Conservation (phyloP, 1,284 basidiomycete species). For the Thelephora terrestris region DNA sequence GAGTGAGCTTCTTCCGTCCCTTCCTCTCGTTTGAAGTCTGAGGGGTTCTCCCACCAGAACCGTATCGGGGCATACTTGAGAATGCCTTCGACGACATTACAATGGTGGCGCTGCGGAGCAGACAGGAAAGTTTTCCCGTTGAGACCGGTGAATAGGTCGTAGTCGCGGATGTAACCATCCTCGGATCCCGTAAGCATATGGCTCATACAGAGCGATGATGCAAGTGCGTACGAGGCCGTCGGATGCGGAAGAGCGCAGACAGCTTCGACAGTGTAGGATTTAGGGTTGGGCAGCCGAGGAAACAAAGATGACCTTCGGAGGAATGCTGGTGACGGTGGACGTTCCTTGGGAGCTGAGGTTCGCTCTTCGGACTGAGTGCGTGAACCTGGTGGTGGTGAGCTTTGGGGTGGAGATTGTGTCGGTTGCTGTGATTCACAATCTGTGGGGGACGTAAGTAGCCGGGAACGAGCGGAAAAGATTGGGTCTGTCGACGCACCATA, state of each 20-base stretch:
- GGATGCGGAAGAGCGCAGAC: constrained; percentile 89
- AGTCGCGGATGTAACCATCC: constrained; percentile 90
- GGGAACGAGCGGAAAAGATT: constrained; percentile 1
- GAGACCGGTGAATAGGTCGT: constrained; percentile 83
- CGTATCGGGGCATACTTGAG: constrained; percentile 84
- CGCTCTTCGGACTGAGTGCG: constrained; percentile 11
- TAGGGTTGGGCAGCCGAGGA: constrained; percentile 24
- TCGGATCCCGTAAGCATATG: constrained; percentile 87
- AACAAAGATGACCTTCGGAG: constrained; percentile 29
- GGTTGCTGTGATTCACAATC: constrained; percentile 2
- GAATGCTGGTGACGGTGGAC: constrained; percentile 55
- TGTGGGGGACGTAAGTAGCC: not conserved
- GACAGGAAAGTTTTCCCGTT: constrained; percentile 86
- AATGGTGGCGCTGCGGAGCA: constrained; percentile 83
- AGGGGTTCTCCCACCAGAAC: constrained; percentile 85
- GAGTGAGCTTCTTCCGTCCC: constrained; percentile 35
- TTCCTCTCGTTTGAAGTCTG: constrained; percentile 21
- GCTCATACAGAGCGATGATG: constrained; percentile 79
- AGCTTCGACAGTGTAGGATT: constrained; percentile 82
- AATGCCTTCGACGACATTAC: constrained; percentile 84
- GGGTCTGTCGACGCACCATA: constrained; percentile 8
- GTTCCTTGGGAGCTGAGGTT: constrained; percentile 30
- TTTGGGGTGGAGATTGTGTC: constrained; percentile 8
- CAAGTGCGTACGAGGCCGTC: constrained; percentile 77
- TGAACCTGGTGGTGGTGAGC: too few species aligned